Base-by-base conservation (phyloP, 257 asterid genomes). In the Ilex asprella region DNA sequence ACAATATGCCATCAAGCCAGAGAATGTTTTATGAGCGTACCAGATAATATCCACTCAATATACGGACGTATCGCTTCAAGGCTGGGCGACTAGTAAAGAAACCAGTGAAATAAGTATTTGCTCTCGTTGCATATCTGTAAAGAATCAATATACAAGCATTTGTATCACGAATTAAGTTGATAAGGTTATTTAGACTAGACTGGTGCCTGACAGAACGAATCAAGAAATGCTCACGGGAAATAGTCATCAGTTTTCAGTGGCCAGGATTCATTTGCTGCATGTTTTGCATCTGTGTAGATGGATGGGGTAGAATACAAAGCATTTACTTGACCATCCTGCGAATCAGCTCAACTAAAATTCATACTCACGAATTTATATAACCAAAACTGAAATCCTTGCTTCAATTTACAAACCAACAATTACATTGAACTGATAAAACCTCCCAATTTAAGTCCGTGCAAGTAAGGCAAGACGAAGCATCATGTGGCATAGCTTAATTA, bases 301-400 rank as follows among this genome's bases (percentile, higher is more conserved):
- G 96, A 87, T 56, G 97, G 97, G 8, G 97, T 87, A 61, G 97
- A 90, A 76, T 90, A 90, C 65, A 90, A 76, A 35, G 87, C 96
- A 80, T 90, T 87, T 57, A 87, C 79, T 67, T 86, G 81, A 39
- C 97, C 97, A 70, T 87, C 96, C 97, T 89, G 89, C 65, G 62
- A 66, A 15, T 49, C 3, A 3, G 2, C 54, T 35, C 41, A 35
- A 35, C 8, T 35, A 35, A 35, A 35, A 35, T 35, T 4, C 41
- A 35, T 35, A 4, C 41, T 35, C 41, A 35, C 41, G 5, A 3
- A 3, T 4, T 35, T 35, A 35, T 1, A 49, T 11, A 49, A 15
- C 54, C 3, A 49, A 49, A 49, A 49, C 54, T 49, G 54, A 12
- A 49, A 11, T 49, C 16, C n/a, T 6, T 12, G 5, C 16, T n/a